Base-by-base conservation (phyloP, 2,329 filamentous ascomycete genomes). In the Xylogone sp. region DNA sequence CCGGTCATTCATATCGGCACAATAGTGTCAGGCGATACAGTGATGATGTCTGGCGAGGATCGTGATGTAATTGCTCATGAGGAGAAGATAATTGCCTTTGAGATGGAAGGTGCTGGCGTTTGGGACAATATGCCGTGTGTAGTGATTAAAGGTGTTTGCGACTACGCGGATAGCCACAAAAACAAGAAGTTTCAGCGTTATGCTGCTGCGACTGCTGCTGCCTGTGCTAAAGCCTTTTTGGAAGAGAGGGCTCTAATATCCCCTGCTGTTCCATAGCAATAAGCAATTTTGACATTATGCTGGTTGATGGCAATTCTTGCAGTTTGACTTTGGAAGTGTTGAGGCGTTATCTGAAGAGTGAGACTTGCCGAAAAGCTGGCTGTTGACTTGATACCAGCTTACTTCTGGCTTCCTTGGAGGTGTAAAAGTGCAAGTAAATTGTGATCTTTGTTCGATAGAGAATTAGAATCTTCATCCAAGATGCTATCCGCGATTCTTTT, bases 1-100 rank as follows among this genome's bases (percentile, higher is more conserved):
- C 49, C 45, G 22, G 68, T 13, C 13, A 13, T 31, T 8, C 65
- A 70, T 46, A 65, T 68, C 48, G 69, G 69, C 20, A 52, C 44
- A 0, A 64, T 72, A 19, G 68, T 61, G 12, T 67, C 64, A 18
- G 66, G 59, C n/a, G 61, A 70, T 44, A 50, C 55, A 8, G 63
- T 70, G 3, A 67, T 71, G 55, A 69, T 65, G 42, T 62, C 62
- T 12, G 63, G 55, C 18, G 44, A 51, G 16, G 49, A 63, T 21
- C 59, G 65, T 18, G 62, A 68, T 42, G 18, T 50, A 16, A 42
- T 65, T 45, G 56, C 58, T 10, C 24, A 27, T 2, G 34, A 45
- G 43, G 53, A 65, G 18, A 51, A 52, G 2, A 55, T 55, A 18
- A 50, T 55, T 22, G 46, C 20, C 4, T 53, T 55, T 22, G 53